Evolutionary conservation across 495 filamentous ascomycete genomes (phyloP), one percentile per base, ranked within the genome.

Genomic region (Clohesyomyces aquaticus): DNA sequence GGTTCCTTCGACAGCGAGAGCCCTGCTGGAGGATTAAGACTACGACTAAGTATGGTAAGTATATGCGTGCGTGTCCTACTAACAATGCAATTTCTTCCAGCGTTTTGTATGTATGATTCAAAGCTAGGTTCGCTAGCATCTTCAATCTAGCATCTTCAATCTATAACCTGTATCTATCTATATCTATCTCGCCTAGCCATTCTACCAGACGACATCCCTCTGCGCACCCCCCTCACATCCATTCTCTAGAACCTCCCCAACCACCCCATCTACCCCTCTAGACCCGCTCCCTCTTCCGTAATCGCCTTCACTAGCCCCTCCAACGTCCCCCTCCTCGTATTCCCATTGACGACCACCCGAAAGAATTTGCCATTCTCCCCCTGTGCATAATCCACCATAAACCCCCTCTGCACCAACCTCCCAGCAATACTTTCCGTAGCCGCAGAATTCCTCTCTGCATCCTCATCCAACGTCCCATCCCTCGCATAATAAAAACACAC

Each of bases 341-440:
- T 80, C 41, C 82, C 80, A 79, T 92, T 95, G 0, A 96, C 89
- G 48, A 98, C 93, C 16, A 90, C 92, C 49, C 93, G 80, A 75
- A 98, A 91, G 71, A 97, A 93, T 73, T 83, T 87, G 4, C 93
- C 93, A 69, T 80, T 82, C 63, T 85, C 81, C 22, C 87, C 89
- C 0, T 91, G 91, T 56, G 93, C 90, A 77, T 90, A 97, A 78
- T 98, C 93, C 26, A 96, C 81, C 93, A 97, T 96, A 74, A 92
- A 97, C 2, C 93, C 94, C 74, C 82, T 82, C 21, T 59, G 63
- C 21, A 96, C 80, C 63, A 97, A 78, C 56, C 76, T 78, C 66
- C 77, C 76, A 12, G 85, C 88, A 59, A 95, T 85, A 56, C 73
- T 72, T 74, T 82, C 81, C 21, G 93, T 96, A n/a, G 84, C 76